Base-by-base conservation (phyloP, 148 eudicot species). In the Fagopyrum homotropicum region DNA sequence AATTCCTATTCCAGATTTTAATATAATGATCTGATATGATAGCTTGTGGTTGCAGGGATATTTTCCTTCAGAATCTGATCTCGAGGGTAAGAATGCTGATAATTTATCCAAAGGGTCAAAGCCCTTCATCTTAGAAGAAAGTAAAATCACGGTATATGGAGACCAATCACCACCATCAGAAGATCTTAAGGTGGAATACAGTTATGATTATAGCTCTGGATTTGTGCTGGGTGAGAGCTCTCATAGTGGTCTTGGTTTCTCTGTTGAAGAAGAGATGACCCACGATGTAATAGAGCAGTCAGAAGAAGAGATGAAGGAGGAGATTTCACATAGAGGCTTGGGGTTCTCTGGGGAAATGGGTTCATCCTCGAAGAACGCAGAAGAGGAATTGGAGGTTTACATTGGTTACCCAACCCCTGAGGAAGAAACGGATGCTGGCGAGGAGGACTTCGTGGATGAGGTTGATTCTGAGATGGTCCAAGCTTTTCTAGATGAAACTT, bases 191-290 rank as follows among this genome's bases (percentile, higher is more conserved):
- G 84, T 78, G 49, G 81, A 87, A 66, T 88, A 88, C 75, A 57
- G 59, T 17, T 90, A 92, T 49, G 85, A 86, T 15, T 90, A 84
- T 66, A 80, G 75, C 68, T 79, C 94, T 35, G 82, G 59, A 55
- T 89, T 88, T 81, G 81, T 85, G 60, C 80, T 89, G 81, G 97
- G 83, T 48, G 96, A 83, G 57, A 82, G 80, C 73, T 78, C 88
- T 51, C 96, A 78, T 69, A 26, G 22, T 30, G 87, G 81, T 66
- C 69, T 80, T 12, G 85, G 83, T 16, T 80, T 75, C 60, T 72
- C 82, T 15, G 69, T 76, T 61, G 85, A 80, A 68, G 75, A 77
- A 44, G 81, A 84, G 30, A 17, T 73, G 11, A 73, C 66, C 7
- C 55, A 72, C 8, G 73, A 48, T 61, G 55, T 60, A 30, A 69